Base-by-base conservation (phyloP, 23 red algal species). In the Gracilaria caudata region DNA sequence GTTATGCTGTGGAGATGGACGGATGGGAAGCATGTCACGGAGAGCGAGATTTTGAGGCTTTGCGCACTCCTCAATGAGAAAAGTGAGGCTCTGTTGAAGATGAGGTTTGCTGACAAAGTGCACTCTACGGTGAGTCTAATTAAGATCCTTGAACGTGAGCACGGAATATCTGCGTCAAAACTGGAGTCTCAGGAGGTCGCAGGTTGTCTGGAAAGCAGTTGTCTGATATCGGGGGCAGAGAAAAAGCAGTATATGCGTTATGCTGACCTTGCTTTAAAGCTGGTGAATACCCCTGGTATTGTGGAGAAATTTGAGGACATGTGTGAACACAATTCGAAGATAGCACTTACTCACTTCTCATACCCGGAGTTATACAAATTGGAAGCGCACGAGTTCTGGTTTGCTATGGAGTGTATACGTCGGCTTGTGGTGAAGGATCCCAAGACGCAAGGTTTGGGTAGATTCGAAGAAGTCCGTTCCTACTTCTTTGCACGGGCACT, bases 41-140 rank as follows among this genome's bases (percentile, higher is more conserved):
- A 36, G 39, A 79, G 49, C 29, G 49, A 79, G 45, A 79, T 53
- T 36, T 5, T 79, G 32, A 29, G 44, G 41, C 20, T 79, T 28
- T 19, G 76, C 21, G 49, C 33, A 20, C 44, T 79, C 20, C 45
- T 79, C 20, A 79, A 55, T 79, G 76, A 79, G 23, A n/a, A 21
- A 24, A 53, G 20, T 56, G 41, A 45, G 21, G 33, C 40, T 28
- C n/a, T 79, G 32, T 33, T 24, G 21, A 56, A 56, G 76, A 79
- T 79, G 76, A 54, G 41, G 23, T 79, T 79, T 56, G 76, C 45
- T 25, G 76, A 79, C 47, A 79, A 55, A 37, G 49, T 79, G 32
- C 76, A 79, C 45, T 54, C 44, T 28, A 56, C 47, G 33, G 76
- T 79, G 32, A 54, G 44, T 56, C 29, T 53, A 49, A 55, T 79